Percentiles rank a stretch among this genome's conserved stretches.
These are phyloP conservation scores for Phytophthora pseudosyringae DNA, from an alignment of 352 stramenopile species.

Conservation along the genomic window DNA sequence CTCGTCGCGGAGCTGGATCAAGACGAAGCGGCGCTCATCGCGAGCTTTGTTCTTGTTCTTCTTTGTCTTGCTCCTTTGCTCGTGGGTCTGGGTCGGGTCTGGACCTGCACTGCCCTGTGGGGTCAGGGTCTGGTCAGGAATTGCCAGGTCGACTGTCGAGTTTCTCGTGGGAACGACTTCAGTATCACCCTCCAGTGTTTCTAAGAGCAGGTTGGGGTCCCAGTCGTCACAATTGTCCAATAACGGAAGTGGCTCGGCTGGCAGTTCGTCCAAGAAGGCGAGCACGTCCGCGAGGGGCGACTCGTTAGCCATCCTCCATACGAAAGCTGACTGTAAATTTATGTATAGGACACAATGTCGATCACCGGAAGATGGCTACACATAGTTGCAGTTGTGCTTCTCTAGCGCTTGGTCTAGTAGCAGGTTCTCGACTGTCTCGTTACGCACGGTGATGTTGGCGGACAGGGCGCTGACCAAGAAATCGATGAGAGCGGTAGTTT, in stretches of 20 bases:
- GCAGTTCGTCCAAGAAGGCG: slow-evolving; percentile 18
- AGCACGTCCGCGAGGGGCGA: slow-evolving; percentile 5
- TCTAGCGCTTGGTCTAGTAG: slow-evolving; percentile 36
- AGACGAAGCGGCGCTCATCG: slow-evolving; percentile 23
- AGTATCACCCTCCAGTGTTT: neutral
- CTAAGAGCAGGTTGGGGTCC: slow-evolving; percentile 11
- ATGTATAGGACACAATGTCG: slow-evolving; percentile 1
- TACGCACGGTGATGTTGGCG: slow-evolving; percentile 38
- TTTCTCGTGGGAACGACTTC: neutral
- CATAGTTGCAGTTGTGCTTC: slow-evolving; percentile 14
- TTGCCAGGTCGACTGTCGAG: neutral
- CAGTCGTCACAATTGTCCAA: neutral
- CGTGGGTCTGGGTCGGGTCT: neutral
- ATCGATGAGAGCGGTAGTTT: slow-evolving; percentile 42
- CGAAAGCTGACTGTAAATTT: neutral
- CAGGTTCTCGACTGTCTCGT: slow-evolving; percentile 57
- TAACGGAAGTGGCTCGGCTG: neutral
- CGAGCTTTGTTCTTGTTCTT: slow-evolving; percentile 32
- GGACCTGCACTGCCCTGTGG: neutral
- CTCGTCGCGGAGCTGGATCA: slow-evolving; percentile 20
- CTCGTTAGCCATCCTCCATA: slow-evolving; percentile 1
- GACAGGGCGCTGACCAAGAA: slow-evolving; percentile 47
- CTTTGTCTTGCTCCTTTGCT: neutral
- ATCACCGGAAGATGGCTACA: slow-evolving; percentile 18
- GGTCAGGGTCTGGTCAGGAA: neutral